Evolutionary conservation across 495 filamentous ascomycete species (phyloP).

Genomic region (Aspergillus ostianus): DNA sequence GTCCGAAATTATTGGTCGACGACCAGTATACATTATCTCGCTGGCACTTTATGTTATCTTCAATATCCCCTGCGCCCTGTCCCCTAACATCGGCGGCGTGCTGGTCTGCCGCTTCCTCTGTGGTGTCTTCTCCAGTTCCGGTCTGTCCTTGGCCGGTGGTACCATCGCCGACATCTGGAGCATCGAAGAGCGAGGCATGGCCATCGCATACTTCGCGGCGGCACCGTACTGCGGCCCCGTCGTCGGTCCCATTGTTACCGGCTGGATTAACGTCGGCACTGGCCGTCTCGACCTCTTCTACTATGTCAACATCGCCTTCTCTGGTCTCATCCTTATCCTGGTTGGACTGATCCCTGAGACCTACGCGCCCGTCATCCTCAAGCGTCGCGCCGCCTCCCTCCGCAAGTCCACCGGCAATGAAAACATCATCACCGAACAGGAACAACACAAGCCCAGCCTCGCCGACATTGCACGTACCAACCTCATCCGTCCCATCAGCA

Average conservation of each 20-base stretch:
- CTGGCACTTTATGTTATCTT: slow-evolving; percentile 53
- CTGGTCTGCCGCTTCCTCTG: slow-evolving; percentile 57
- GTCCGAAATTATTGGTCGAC: slow-evolving; percentile 74
- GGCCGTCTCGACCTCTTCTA: slow-evolving; percentile 59
- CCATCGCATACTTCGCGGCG: slow-evolving; percentile 56
- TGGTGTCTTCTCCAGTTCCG: slow-evolving; percentile 59
- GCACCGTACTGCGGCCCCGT: slow-evolving; percentile 56
- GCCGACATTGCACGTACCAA: slow-evolving; percentile 47
- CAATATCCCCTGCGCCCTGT: slow-evolving; percentile 57
- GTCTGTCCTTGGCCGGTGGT: slow-evolving; percentile 62
- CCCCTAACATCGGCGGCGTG: slow-evolving; percentile 53
- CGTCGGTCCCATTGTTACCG: slow-evolving; percentile 57
- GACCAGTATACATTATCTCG: slow-evolving; percentile 53
- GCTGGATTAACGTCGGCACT: slow-evolving; percentile 51
- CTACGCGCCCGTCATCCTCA: slow-evolving; percentile 60
- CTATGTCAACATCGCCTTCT: slow-evolving; percentile 33
- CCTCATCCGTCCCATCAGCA: slow-evolving; percentile 36
- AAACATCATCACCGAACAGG: slow-evolving; percentile 53
- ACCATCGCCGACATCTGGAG: slow-evolving; percentile 60
- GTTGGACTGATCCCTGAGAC: slow-evolving; percentile 58
- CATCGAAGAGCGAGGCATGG: slow-evolving; percentile 57
- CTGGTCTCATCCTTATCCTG: slow-evolving; percentile 49
- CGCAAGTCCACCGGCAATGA: slow-evolving; percentile 57
- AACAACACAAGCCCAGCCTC: slow-evolving; percentile 25
- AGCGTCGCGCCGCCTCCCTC: slow-evolving; percentile 50